Conservation (phyloP, 2,329 filamentous ascomycete species). For the Cladophialophora immunda region DNA sequence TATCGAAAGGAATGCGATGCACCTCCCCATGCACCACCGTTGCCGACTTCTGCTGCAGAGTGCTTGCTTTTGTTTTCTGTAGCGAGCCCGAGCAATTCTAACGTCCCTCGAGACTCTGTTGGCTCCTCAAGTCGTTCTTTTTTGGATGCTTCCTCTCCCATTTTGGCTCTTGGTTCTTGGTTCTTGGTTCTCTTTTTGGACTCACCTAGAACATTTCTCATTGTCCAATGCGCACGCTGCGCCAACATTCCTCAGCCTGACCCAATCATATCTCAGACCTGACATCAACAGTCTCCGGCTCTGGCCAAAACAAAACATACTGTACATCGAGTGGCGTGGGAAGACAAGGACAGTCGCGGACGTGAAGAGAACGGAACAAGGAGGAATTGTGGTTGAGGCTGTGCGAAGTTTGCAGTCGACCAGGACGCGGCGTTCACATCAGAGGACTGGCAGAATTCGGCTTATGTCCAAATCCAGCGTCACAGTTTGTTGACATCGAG, state of each 20-base stretch:
- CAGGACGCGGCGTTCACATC: background rate
- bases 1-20: constrained; percentile 10
- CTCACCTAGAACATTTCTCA: constrained; percentile 33
- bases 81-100: background rate
- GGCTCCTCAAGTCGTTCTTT: constrained; percentile 35
- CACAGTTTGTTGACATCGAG: background rate
- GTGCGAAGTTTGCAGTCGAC: background rate
- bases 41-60: constrained; percentile 3
- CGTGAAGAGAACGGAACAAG: constrained; percentile 1
- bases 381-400: background rate
- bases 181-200: constrained; percentile 30
- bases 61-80: background rate
- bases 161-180: constrained; percentile 25
- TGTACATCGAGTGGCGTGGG: constrained; percentile 1
- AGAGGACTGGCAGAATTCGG: constrained; percentile 15
- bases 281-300: constrained; percentile 18
- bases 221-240: constrained; percentile 32
- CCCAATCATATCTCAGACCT: constrained; percentile 30
- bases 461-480: background rate
- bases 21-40: background rate
- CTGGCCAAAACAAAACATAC: constrained; percentile 29
- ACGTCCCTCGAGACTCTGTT: constrained; percentile 2
- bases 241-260: constrained; percentile 34
- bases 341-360: constrained; percentile 3
- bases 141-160: constrained; percentile 32